These are phyloP conservation scores for Plasmodium vivax DNA, from an alignment of 169 alveolate genomes.

Conservation along the genomic window DNA sequence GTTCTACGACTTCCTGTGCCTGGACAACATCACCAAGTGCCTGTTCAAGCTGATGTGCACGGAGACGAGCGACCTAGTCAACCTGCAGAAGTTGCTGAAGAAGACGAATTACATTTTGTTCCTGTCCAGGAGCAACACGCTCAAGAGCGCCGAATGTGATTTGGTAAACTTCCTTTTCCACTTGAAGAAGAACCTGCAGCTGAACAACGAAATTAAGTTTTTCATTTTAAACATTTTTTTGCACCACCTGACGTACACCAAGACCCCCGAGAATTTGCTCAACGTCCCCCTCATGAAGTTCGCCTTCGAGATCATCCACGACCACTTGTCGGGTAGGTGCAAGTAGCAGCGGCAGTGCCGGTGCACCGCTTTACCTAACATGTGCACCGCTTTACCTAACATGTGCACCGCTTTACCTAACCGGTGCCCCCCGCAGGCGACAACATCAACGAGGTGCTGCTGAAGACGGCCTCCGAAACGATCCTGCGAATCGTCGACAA, in stretches of 20 bases:
- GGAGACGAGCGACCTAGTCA: neutral
- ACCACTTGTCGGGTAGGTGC: slow-evolving; percentile 15
- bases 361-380: too few relatives aligned
- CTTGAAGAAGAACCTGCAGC: slow-evolving; percentile 15
- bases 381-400: neutral
- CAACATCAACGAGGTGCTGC: slow-evolving; percentile 25
- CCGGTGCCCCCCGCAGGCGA: neutral
- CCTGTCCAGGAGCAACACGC: slow-evolving; percentile 45
- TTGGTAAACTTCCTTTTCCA: slow-evolving; percentile 21
- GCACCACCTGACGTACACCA: slow-evolving; percentile 54
- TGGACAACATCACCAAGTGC: slow-evolving; percentile 45
- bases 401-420: neutral
- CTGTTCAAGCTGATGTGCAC: slow-evolving; percentile 49
- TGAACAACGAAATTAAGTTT: slow-evolving; percentile 46
- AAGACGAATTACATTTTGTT: slow-evolving; percentile 37
- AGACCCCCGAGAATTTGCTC: slow-evolving; percentile 29
- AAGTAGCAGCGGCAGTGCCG: neutral
- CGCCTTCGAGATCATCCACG: slow-evolving; percentile 42
- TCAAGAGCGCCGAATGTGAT: slow-evolving; percentile 62
- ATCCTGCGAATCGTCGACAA: slow-evolving; percentile 51
- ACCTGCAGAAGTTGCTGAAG: slow-evolving; percentile 15
- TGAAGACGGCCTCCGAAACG: slow-evolving; percentile 52
- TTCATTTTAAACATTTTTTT: slow-evolving; percentile 48
- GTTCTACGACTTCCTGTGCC: slow-evolving; percentile 43
- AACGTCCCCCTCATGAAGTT: slow-evolving; percentile 48